These are phyloP conservation scores for Yamadazyma nakazawae DNA, from an alignment of 805 yeast genomes.

Conservation along the genomic window DNA sequence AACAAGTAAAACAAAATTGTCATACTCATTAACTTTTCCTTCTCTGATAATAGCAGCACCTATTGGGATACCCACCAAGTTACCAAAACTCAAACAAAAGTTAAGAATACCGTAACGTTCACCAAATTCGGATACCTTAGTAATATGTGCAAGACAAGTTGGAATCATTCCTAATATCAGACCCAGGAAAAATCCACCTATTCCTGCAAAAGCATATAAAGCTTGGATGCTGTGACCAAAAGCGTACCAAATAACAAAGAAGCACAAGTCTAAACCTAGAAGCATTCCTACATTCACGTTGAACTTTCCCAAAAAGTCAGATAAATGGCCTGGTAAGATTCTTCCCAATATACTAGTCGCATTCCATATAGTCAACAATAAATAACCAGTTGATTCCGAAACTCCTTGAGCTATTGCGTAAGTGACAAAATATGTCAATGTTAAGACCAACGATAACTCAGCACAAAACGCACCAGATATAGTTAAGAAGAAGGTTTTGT, in stretches of 20 bases:
- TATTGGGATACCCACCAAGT: slow-evolving; percentile 27
- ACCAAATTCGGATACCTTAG: slow-evolving; percentile 38
- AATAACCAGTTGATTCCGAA: slow-evolving; percentile 40
- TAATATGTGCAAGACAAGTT: slow-evolving; percentile 58
- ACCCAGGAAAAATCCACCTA: slow-evolving; percentile 35
- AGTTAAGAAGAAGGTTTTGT: slow-evolving; percentile 22
- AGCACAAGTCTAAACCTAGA: slow-evolving; percentile 19
- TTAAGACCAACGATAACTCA: slow-evolving; percentile 52
- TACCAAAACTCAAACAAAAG: slow-evolving; percentile 26
- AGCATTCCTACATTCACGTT: slow-evolving; percentile 41
- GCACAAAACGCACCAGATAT: slow-evolving; percentile 34
- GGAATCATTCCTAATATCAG: slow-evolving; percentile 36
- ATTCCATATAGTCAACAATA: slow-evolving; percentile 47
- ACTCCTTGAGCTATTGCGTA: slow-evolving; percentile 53
- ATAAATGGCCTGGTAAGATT: slow-evolving; percentile 49
- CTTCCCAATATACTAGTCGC: slow-evolving; percentile 51
- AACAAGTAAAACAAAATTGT: slow-evolving; percentile 30
- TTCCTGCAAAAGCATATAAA: slow-evolving; percentile 30
- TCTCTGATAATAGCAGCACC: slow-evolving; percentile 28
- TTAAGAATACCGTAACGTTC: slow-evolving; percentile 34
- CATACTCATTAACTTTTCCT: slow-evolving; percentile 24
- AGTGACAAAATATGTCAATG: slow-evolving; percentile 53
- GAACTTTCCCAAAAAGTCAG: slow-evolving; percentile 55
- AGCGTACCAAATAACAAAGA: slow-evolving; percentile 33
- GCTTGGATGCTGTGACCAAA: slow-evolving; percentile 25